Conservation (phyloP, 179 eudicot genomes). For the Carnegiea gigantea region DNA sequence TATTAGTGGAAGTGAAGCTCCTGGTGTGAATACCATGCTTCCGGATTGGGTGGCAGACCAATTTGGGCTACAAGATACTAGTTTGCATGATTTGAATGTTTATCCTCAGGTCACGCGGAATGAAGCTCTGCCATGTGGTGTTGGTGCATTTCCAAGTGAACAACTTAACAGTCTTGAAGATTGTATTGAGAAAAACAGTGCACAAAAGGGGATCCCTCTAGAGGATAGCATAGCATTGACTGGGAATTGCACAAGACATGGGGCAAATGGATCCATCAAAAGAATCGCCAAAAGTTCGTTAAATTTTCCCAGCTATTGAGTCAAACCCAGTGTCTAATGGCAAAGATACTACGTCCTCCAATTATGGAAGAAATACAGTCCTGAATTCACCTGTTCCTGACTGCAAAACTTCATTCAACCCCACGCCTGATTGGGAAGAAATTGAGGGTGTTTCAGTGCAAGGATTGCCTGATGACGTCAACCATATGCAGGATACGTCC, state of each 20-base stretch:
- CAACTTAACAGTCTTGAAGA: slow-evolving; percentile 26
- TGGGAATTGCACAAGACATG: slow-evolving; percentile 16
- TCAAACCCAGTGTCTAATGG: slow-evolving; percentile 21
- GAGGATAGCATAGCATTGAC: slow-evolving; percentile 21
- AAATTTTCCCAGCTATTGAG: slow-evolving; percentile 34
- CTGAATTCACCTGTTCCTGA: slow-evolving; percentile 30
- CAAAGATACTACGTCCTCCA: slow-evolving; percentile 24
- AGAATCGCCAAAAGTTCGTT: slow-evolving; percentile 23
- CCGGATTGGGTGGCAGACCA: slow-evolving; percentile 19
- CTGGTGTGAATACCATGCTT: slow-evolving; percentile 16
- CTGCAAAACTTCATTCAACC: slow-evolving; percentile 37
- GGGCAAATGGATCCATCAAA: slow-evolving; percentile 21
- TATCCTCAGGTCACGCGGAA: slow-evolving; percentile 27
- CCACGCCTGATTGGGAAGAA: slow-evolving; percentile 41
- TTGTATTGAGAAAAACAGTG: slow-evolving; percentile 25
- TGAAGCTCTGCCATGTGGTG: slow-evolving; percentile 29
- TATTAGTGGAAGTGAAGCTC: slow-evolving; percentile 21
- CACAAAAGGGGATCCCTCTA: slow-evolving; percentile 21
- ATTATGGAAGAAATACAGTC: slow-evolving; percentile 28
- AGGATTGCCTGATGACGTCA: slow-evolving; percentile 34
- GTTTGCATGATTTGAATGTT: slow-evolving; percentile 28
- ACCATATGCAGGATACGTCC: not conserved
- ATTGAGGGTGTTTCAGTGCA: slow-evolving; percentile 34
- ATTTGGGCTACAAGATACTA: slow-evolving; percentile 24
- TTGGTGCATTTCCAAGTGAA: slow-evolving; percentile 27